phyloP scores from a whole-genome alignment of 2,329 filamentous ascomycete genomes.

The Penicillium sp. region DNA sequence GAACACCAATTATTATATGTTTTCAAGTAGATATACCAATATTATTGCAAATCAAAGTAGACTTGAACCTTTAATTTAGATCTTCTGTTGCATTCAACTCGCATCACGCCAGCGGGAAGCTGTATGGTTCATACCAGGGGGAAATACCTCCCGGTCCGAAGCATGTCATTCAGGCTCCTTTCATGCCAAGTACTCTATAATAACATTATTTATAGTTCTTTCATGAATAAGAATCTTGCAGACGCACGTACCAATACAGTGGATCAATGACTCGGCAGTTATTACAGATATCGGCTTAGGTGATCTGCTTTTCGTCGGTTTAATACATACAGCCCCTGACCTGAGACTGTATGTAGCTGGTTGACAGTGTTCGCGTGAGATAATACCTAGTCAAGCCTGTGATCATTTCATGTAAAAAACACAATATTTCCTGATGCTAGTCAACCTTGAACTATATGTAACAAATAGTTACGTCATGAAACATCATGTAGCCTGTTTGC shows the following conservation, averaged over 20 bases:
- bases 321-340: not conserved
- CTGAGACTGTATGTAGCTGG: too few species aligned
- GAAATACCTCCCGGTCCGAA: not conserved
- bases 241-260: not conserved
- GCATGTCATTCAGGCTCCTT: not conserved
- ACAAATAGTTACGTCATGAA: too few species aligned
- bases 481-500: too few species aligned
- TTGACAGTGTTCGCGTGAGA: too few species aligned
- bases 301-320: not conserved
- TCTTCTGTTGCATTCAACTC: not conserved
- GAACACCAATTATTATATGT: too few species aligned
- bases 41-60: too few species aligned
- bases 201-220: not conserved
- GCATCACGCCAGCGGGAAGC: not conserved
- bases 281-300: not conserved
- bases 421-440: too few species aligned
- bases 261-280: not conserved
- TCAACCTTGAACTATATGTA: too few species aligned
- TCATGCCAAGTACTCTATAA: not conserved
- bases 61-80: not conserved
- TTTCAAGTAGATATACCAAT: too few species aligned
- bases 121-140: not conserved
- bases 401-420: too few species aligned
- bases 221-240: not conserved
- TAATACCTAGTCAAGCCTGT: too few species aligned